phyloP scores from a whole-genome alignment of 2,329 filamentous ascomycete genomes.

The Cladophialophora chaetospira region DNA sequence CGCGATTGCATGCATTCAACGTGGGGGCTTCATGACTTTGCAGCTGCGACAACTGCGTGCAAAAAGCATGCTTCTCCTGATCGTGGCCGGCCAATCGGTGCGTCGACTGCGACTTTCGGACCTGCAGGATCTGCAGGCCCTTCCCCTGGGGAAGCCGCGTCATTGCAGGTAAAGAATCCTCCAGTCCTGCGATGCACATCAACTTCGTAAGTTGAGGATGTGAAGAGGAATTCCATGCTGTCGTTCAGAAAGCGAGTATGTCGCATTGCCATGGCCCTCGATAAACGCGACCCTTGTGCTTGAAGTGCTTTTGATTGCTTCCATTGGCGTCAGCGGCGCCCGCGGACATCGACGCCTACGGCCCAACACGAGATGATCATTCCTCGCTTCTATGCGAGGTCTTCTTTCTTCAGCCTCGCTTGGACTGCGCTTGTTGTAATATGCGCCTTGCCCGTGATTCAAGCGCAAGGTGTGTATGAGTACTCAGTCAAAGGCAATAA shows the following conservation, averaged over 20 bases:
- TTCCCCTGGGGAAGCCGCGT: neutral
- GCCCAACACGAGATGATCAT: conserved; percentile 1
- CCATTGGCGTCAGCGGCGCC: no score
- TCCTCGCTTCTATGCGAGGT: conserved; percentile 1
- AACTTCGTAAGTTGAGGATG: no score
- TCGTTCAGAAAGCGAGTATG: no score
- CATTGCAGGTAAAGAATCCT: neutral
- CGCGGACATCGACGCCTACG: no score
- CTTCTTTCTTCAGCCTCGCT: conserved; percentile 2
- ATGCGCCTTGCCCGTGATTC: conserved; percentile 1
- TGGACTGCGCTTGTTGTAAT: neutral
- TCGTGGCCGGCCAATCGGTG: neutral
- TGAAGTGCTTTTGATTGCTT: no score
- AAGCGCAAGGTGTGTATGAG: conserved; percentile 21
- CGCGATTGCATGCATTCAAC: no score
- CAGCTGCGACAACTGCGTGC: no score
- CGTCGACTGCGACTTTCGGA: neutral
- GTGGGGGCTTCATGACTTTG: no score
- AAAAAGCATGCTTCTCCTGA: neutral
- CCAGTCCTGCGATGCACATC: neutral
- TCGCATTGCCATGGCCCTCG: no score
- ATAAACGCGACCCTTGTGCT: no score
- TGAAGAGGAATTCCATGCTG: no score
- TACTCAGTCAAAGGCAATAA: conserved; percentile 17
- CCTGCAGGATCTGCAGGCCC: neutral